These are phyloP conservation scores for Penicillium verhagenii DNA, from an alignment of 495 filamentous ascomycete genomes.

Conservation along the genomic window DNA sequence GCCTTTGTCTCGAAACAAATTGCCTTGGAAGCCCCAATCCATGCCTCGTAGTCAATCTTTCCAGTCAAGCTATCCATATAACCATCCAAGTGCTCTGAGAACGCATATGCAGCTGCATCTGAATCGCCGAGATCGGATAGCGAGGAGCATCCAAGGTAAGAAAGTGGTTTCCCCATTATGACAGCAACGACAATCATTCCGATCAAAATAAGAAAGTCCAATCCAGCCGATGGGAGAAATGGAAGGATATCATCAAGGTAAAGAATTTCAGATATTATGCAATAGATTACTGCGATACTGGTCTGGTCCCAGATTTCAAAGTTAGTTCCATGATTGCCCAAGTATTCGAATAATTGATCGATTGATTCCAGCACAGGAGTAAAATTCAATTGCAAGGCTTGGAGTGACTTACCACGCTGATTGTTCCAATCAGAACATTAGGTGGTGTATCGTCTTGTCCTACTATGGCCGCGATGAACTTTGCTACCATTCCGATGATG, in stretches of 20 bases:
- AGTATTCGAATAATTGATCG: no score
- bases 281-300: constrained; percentile 74
- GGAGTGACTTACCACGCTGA: constrained; percentile 71
- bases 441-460: constrained; percentile 60
- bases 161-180: constrained; percentile 76
- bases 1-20: constrained; percentile 86
- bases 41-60: constrained; percentile 52
- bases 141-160: constrained; percentile 68
- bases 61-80: constrained; percentile 41
- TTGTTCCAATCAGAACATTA: constrained; percentile 70
- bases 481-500: constrained; percentile 77
- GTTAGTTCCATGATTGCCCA: neutral
- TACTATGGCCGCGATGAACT: constrained; percentile 82
- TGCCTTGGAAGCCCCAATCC: constrained; percentile 63
- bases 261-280: constrained; percentile 69
- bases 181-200: constrained; percentile 70
- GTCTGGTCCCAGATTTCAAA: constrained; percentile 48
- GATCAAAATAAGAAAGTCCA: constrained; percentile 67
- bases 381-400: no score
- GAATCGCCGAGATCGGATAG: constrained; percentile 41
- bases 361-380: no score
- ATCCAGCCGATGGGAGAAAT: constrained; percentile 60
- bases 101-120: constrained; percentile 41
- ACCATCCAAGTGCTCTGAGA: constrained; percentile 42
- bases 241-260: constrained; percentile 75